These are phyloP conservation scores for Colletotrichum sp. DNA, from an alignment of 2,329 filamentous ascomycete species.

Conservation along the genomic window DNA sequence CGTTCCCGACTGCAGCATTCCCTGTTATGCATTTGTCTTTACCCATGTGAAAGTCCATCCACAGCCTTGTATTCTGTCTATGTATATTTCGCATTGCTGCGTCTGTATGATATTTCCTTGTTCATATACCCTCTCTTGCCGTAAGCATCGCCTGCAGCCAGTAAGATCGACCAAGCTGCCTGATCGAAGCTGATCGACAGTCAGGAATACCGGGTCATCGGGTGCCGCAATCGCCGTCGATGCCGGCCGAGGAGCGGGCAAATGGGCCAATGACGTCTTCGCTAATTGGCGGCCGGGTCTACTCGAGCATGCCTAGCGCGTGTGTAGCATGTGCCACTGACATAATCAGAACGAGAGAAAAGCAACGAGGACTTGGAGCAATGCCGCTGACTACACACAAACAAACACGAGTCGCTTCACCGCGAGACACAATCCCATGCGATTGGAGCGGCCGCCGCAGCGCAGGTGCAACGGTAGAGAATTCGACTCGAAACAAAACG, in stretches of 20 bases:
- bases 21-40: background rate
- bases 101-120: background rate
- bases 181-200: background rate
- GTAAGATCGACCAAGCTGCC: background rate
- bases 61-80: background rate
- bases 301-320: background rate
- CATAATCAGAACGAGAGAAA: background rate
- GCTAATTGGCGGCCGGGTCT: background rate
- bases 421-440: background rate
- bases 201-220: slow-evolving; percentile 11
- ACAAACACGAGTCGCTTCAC: background rate
- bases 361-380: background rate
- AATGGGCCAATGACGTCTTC: background rate
- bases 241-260: background rate
- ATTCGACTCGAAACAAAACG: background rate
- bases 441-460: background rate
- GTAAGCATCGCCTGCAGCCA: background rate
- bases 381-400: slow-evolving; percentile 6
- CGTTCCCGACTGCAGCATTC: background rate
- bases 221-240: background rate
- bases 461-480: background rate
- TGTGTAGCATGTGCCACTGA: slow-evolving; percentile 13
- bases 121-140: background rate
- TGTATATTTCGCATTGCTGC: background rate
- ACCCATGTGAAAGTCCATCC: background rate